Evolutionary conservation across 1,139 yeast genomes (phyloP).

Genomic region (Geotrichum klebahnii): DNA sequence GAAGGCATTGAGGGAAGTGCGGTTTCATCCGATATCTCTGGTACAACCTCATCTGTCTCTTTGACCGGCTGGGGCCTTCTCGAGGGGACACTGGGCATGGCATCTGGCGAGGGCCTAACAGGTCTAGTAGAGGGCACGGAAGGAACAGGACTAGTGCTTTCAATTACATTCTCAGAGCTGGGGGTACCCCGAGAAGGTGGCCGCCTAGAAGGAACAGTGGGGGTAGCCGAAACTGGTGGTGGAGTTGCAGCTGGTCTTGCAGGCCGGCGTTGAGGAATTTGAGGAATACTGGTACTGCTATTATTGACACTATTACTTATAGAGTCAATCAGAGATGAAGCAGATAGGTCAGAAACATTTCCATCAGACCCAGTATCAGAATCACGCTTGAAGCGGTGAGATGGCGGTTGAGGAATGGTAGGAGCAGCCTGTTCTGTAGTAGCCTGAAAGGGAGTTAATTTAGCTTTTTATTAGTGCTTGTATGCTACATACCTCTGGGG

Average conservation of each 20-base stretch:
- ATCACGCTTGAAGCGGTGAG: background rate
- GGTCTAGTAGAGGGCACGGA: background rate
- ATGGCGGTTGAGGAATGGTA: conserved; percentile 8
- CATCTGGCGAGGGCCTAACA: background rate
- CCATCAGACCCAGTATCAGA: conserved; percentile 1
- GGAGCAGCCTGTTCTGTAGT: conserved; percentile 1
- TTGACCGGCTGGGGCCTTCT: too few species aligned
- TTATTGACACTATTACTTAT: background rate
- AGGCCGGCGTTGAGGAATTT: conserved; percentile 6
- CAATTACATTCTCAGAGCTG: background rate
- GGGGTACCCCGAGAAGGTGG: conserved; percentile 1
- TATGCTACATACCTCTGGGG: conserved; percentile 4
- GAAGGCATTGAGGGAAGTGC: too few species aligned
- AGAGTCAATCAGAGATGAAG: too few species aligned
- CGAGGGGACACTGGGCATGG: too few species aligned
- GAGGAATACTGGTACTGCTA: background rate
- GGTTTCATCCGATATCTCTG: too few species aligned
- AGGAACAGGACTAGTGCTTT: background rate
- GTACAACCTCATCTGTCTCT: too few species aligned
- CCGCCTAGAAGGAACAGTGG: background rate
- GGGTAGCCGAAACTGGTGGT: background rate
- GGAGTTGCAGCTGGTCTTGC: background rate
- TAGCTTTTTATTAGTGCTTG: background rate
- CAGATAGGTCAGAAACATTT: background rate
- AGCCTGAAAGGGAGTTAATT: background rate